Base-by-base conservation (phyloP, 441 rosid species). In the Adansonia grandidieri region DNA sequence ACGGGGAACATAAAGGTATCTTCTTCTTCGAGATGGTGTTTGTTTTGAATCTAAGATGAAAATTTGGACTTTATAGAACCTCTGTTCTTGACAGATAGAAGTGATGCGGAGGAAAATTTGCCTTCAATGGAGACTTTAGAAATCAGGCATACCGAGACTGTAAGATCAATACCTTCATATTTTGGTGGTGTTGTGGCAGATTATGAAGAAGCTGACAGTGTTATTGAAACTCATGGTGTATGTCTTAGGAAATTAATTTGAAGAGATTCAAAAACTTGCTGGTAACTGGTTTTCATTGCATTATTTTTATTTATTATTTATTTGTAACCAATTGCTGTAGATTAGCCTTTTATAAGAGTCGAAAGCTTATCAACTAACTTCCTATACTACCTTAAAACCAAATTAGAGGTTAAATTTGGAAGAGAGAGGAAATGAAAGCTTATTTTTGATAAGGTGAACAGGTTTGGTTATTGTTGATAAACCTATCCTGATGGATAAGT, bases 111-210 rank as follows among this genome's bases (percentile, higher is more conserved):
- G 74, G 98, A 96, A 51, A 89, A 89, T 77, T 86, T 94, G 82
- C 99, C 98, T 57, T 94, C 97, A 22, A 93, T 94, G 96, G 97
- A 96, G 61, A 87, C 91, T 71, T 80, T 89, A 73, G 97, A 94
- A 20, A 91, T 87, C 78, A 86, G 86, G 76, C 86, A 89, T 81
- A 91, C 82, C 37, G 85, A 66, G 70, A 64, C 76, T 54, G 90
- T 94, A 57, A 84, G 84, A 71, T 87, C 99, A 20, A 94, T 91
- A 74, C 94, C 97, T 68, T 81, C 95, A 9, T 91, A 93, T 84
- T 94, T 93, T 75, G 94, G 97, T 65, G 94, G 85, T 64, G 92
- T 83, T 61, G 92, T 96, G 93, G 95, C 91, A 57, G 98, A 90
- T 85, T 93, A 83, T 81, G 93, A 91, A 81, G 99, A 92, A 72